Base-by-base conservation (phyloP, 2,329 filamentous ascomycete species). In the Juglanconis juglandina region DNA sequence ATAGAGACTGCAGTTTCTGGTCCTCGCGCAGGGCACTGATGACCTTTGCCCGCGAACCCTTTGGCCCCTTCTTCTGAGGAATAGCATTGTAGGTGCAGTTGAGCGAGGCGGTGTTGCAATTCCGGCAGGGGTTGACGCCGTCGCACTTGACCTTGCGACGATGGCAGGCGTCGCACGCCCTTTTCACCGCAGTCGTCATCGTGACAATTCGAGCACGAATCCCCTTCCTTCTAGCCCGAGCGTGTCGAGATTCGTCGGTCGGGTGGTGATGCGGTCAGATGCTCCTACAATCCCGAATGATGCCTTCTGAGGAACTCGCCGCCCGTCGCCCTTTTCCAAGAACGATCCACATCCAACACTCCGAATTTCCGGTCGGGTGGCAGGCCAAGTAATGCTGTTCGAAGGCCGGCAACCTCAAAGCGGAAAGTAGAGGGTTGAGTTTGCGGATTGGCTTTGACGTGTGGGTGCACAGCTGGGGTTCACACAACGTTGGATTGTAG, bases 111-210 rank as follows among this genome's bases (percentile, higher is more conserved):
- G 87, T 83, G 11, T 81, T 79, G 74, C 88, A 91, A 73, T 90
- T 90, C 62, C 84, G 82, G 73, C 88, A 92, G 24, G 88, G 87
- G 68, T 87, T 87, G 70, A 85, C 78, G 60, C 87, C 87, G 69
- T 90, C 87, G 70, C 88, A 90, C 72, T 89, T 90, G 71, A 90
- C 87, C 73, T 90, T 90, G 72, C 87, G 84, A 65, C 87, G 85
- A 77, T 90, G 87, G 71, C 87, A 90, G 68, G 87, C 87, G 72
- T 90, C 87, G 76, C 87, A 90, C 61, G 87, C 87, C 70, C 86
- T 76, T 69, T 84, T 84, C 53, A 84, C 80, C 64, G 81, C 80
- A 65, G 80, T 79, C 48, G 79, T 74, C 81, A 81, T 81, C 65
- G 68, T 57, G 52, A 42, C 17, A 33, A 50, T 35, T 41, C 50